phyloP scores from a whole-genome alignment of 805 yeast genomes.

The Metschnikowia shivogae region DNA sequence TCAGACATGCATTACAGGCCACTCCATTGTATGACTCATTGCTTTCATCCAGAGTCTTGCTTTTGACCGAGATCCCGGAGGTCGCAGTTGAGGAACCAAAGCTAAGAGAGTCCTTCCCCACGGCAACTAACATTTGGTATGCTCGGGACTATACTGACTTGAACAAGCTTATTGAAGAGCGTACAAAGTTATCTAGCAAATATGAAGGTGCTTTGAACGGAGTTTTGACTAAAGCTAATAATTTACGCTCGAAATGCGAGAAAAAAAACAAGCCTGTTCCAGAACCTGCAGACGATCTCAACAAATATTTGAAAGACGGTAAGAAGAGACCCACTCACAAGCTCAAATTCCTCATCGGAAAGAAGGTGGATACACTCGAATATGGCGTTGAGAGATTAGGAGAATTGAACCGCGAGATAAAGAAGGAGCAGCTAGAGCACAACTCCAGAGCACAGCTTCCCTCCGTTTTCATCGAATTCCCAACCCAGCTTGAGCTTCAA shows the following conservation, averaged over 20 bases:
- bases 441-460: slow-evolving; percentile 50
- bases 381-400: slow-evolving; percentile 65
- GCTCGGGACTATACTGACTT: slow-evolving; percentile 62
- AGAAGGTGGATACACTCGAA: slow-evolving; percentile 80
- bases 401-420: slow-evolving; percentile 65
- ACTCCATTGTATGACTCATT: slow-evolving; percentile 70
- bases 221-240: slow-evolving; percentile 56
- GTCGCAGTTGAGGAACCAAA: slow-evolving; percentile 43
- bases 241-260: slow-evolving; percentile 48
- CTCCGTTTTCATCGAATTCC: slow-evolving; percentile 77
- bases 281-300: slow-evolving; percentile 52
- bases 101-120: slow-evolving; percentile 59
- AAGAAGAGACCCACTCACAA: slow-evolving; percentile 80
- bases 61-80: slow-evolving; percentile 64
- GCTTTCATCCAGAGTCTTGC: slow-evolving; percentile 65
- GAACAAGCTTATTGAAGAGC: slow-evolving; percentile 53
- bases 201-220: slow-evolving; percentile 64
- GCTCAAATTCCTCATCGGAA: slow-evolving; percentile 65
- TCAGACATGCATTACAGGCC: slow-evolving; percentile 70
- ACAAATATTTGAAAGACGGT: slow-evolving; percentile 60
- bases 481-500: slow-evolving; percentile 83
- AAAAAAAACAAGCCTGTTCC: slow-evolving; percentile 57
- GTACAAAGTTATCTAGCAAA: slow-evolving; percentile 56
- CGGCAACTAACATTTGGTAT: slow-evolving; percentile 54
- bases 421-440: slow-evolving; percentile 50